Base-by-base conservation (phyloP, 23 red algal species). In the Cyanidioschyzon merolae region DNA sequence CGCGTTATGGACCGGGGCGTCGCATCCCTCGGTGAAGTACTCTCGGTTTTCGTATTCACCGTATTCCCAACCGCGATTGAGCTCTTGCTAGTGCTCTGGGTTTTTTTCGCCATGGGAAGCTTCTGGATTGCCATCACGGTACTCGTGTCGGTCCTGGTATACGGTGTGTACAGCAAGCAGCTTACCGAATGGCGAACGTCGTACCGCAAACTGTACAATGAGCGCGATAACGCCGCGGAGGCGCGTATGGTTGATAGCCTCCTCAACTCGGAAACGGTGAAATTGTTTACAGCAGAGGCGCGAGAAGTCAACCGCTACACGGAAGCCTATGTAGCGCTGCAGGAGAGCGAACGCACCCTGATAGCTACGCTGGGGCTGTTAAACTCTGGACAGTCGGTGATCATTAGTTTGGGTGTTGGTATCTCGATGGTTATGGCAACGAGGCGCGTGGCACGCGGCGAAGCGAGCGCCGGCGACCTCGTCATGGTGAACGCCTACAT, bases 401-500 rank as follows among this genome's bases (percentile, higher is more conserved):
- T 91, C 30, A 81, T 89, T 81, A 79, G 77, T 27, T 27, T 30
- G 29, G 88, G 88, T 54, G 40, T 98, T 41, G 38, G 82, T 24
- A 39, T 51, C 24, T 51, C 76, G 1, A 81, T 98, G 85, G 25
- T 89, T 24, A 63, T 91, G 35, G 85, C 94, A 2, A 88, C 94
- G 17, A 63, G 45, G 0, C 79, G 75, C 18, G 84, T 84, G 26
- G 77, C 76, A 31, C 7, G 59, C 37, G 87, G 87, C 0, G 68
- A 68, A n/a, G 38, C 89, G 41, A 86, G 87, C 29, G 75, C 83
- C 17, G 92, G 92, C 36, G 89, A 90, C 74, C 85, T 96, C 79
- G 92, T 96, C 0, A 51, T 88, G 75, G 83, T 96, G 39, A 96
- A 96, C 79, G 76, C 87, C 2, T 96, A 90, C 58, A 88, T 96